Evolutionary conservation across 805 yeast species (phyloP).

Genomic region (Starmera quercuum): DNA sequence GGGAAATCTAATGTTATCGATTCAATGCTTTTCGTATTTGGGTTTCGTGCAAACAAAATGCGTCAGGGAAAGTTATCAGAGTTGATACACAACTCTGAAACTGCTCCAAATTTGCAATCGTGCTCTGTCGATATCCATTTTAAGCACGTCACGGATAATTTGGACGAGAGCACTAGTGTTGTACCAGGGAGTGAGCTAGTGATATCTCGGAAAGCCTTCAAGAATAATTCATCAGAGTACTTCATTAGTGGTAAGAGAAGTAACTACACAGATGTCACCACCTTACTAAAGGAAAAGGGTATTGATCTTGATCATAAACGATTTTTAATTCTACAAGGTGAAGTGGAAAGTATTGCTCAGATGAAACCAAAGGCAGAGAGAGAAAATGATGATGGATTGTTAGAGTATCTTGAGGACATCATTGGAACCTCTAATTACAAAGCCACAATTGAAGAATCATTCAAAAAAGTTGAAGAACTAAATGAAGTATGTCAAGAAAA

Average conservation of each 20-base stretch:
- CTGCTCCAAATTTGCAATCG: constrained; percentile 51
- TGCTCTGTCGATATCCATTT: constrained; percentile 93
- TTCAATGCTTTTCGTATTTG: constrained; percentile 92
- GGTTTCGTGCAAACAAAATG: constrained; percentile 94
- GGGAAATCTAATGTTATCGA: constrained; percentile 98
- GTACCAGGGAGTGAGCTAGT: constrained; percentile 50
- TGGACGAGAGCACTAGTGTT: constrained; percentile 33
- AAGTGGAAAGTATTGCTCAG: constrained; percentile 95
- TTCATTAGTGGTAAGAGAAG: constrained; percentile 64
- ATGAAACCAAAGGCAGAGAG: constrained; percentile 97
- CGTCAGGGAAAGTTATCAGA: constrained; percentile 92
- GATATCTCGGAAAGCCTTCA: constrained; percentile 72
- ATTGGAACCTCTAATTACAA: constrained; percentile 91
- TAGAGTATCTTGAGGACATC: constrained; percentile 93
- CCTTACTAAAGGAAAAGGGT: constrained; percentile 67
- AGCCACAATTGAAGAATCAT: constrained; percentile 58
- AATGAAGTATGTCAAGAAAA: constrained; percentile 79
- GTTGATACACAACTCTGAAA: constrained; percentile 84
- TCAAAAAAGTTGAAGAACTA: constrained; percentile 56
- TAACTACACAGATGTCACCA: constrained; percentile 72
- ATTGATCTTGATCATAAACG: constrained; percentile 93
- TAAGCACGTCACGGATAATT: constrained; percentile 61
- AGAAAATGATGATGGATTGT: constrained; percentile 85
- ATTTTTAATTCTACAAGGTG: constrained; percentile 93
- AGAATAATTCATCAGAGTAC: constrained; percentile 73